These are phyloP conservation scores for Geotrichum klebahnii DNA, from an alignment of 1,139 yeast species.

Conservation along the genomic window DNA sequence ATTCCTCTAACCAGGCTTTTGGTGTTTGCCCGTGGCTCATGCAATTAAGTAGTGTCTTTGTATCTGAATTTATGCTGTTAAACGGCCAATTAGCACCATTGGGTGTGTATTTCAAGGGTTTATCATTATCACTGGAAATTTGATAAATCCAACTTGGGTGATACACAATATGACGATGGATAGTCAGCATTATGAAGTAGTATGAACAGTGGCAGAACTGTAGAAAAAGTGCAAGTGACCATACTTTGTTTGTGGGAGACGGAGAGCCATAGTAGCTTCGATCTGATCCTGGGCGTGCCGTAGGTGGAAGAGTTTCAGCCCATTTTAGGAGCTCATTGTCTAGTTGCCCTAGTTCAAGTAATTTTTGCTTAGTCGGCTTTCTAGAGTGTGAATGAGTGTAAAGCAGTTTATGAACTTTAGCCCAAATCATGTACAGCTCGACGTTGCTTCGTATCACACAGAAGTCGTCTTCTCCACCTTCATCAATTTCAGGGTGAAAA, in stretches of 20 bases:
- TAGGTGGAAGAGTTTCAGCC: constrained; percentile 33
- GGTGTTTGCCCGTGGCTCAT: not conserved
- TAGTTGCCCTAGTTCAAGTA: constrained; percentile 32
- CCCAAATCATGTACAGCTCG: constrained; percentile 29
- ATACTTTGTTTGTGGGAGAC: not conserved
- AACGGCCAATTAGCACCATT: not conserved
- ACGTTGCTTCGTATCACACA: constrained; percentile 17
- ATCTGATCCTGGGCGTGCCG: not conserved
- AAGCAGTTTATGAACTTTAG: constrained; percentile 31
- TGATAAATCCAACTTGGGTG: constrained; percentile 34
- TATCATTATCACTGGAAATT: constrained; percentile 5
- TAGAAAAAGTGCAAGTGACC: constrained; percentile 2
- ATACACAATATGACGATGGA: constrained; percentile 35
- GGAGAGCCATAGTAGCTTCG: not conserved
- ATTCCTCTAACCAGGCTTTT: constrained; percentile 13
- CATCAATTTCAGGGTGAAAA: constrained; percentile 23
- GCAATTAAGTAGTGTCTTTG: not conserved
- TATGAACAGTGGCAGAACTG: constrained; percentile 26
- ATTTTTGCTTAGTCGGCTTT: constrained; percentile 31
- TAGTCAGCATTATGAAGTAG: constrained; percentile 29
- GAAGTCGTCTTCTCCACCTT: constrained; percentile 12
- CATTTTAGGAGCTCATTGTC: constrained; percentile 37
- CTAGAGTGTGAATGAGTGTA: constrained; percentile 35
- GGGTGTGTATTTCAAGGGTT: too few species aligned
- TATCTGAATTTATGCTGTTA: not conserved